Conservation (phyloP, 2,329 filamentous ascomycete species). For the Chrysoporthe deuterocubensis region DNA sequence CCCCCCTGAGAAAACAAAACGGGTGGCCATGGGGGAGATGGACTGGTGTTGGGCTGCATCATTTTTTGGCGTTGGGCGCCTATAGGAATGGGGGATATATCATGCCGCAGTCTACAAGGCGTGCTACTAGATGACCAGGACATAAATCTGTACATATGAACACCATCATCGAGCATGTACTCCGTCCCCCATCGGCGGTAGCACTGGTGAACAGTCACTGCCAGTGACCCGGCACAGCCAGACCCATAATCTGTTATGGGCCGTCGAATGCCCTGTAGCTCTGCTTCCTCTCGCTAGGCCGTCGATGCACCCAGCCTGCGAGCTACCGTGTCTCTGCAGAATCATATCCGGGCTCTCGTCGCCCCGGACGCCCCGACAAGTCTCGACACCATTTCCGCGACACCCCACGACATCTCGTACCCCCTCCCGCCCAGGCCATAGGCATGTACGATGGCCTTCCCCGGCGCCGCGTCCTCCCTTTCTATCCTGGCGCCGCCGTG, state of each 20-base stretch:
- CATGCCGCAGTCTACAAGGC: neutral
- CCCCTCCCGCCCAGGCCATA: slow-evolving; percentile 56
- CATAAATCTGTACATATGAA: neutral
- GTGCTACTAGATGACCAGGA: neutral
- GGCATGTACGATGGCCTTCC: slow-evolving; percentile 46
- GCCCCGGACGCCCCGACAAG: slow-evolving; percentile 37
- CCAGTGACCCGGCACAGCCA: too few species aligned
- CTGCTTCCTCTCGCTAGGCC: neutral
- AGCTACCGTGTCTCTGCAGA: neutral
- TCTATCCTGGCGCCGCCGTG: slow-evolving; percentile 46
- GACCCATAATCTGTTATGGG: too few species aligned
- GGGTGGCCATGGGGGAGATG: neutral
- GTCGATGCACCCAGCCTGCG: neutral
- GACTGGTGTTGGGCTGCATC: neutral
- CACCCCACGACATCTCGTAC: slow-evolving; percentile 53
- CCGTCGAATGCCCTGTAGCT: too few species aligned
- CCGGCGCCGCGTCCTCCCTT: slow-evolving; percentile 41
- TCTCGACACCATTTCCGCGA: slow-evolving; percentile 46
- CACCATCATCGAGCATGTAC: neutral
- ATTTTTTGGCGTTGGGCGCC: slow-evolving; percentile 12
- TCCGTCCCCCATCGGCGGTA: too few species aligned
- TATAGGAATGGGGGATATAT: neutral
- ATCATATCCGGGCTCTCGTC: slow-evolving; percentile 27
- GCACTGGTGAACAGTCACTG: too few species aligned
- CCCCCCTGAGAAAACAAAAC: neutral